A percentile compares a stretch with the other conserved stretches of the same genome.
phyloP scores from a whole-genome alignment of 768 basidiomycete species.

The Dioszegia aurantiaca region DNA sequence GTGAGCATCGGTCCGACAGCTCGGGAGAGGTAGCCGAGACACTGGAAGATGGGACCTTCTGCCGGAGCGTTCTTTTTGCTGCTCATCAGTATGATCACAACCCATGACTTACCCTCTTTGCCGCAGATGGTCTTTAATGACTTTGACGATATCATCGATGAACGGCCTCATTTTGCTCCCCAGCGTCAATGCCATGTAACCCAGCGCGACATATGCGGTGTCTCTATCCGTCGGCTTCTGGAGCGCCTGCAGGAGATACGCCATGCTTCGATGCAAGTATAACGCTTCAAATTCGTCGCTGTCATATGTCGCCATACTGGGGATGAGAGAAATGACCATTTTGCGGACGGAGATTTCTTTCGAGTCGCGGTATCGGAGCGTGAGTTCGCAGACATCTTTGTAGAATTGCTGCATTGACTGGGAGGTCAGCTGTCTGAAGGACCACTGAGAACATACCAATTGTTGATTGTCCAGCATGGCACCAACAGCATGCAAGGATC shows the following conservation, averaged over 20 bases:
- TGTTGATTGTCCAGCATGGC: conserved; percentile 89
- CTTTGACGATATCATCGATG: conserved; percentile 81
- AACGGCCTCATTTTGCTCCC: conserved; percentile 94
- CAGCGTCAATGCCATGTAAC: conserved; percentile 86
- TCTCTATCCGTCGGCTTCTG: conserved; percentile 84
- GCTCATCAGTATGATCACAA: background rate
- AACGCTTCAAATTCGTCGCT: conserved; percentile 86
- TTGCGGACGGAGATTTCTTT: conserved; percentile 83
- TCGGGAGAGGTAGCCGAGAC: conserved; percentile 89
- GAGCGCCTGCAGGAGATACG: conserved; percentile 78
- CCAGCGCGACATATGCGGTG: conserved; percentile 92
- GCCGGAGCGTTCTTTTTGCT: conserved; percentile 80
- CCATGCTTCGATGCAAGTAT: conserved; percentile 92
- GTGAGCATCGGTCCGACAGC: conserved; percentile 96
- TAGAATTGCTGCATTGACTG: conserved; percentile 59
- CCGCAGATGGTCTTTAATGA: conserved; percentile 85
- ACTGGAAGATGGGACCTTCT: conserved; percentile 95
- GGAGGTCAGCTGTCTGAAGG: conserved; percentile 1
- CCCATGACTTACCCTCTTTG: conserved; percentile 69
- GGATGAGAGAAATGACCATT: conserved; percentile 93
- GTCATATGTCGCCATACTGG: conserved; percentile 90
- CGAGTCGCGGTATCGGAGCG: conserved; percentile 80
- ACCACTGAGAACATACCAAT: conserved; percentile 62
- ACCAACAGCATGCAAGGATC: conserved; percentile 84
- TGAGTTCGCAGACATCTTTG: conserved; percentile 80